Conservation (phyloP, 108 stramenopile species). For the Fragilariopsis cylindrus region DNA sequence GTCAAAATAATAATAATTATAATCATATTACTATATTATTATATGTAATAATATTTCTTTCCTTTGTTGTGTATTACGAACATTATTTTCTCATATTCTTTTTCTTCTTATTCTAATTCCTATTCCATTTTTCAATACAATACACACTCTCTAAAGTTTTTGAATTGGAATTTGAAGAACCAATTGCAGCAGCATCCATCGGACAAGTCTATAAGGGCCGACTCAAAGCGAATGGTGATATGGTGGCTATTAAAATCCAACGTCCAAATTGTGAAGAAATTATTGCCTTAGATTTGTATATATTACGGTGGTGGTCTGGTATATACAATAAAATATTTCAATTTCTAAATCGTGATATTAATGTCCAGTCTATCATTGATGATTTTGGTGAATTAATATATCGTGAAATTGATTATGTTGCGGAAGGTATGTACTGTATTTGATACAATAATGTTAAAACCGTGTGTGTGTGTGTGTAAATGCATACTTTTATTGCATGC, state of each 20-base stretch:
- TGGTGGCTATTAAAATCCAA: conserved; percentile 94
- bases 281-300: conserved; percentile 92
- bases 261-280: conserved; percentile 92
- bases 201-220: conserved; percentile 93
- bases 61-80: too few species aligned
- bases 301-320: conserved; percentile 93
- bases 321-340: conserved; percentile 75
- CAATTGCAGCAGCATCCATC: conserved; percentile 81
- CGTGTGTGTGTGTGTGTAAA: background rate
- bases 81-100: background rate
- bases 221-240: conserved; percentile 82
- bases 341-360: conserved; percentile 82
- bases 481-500: background rate
- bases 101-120: conserved; percentile 37
- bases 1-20: too few species aligned
- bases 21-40: too few species aligned
- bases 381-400: conserved; percentile 95
- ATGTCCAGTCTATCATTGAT: conserved; percentile 91
- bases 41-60: too few species aligned
- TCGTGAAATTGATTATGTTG: conserved; percentile 95
- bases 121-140: too few species aligned
- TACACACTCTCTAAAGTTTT: conserved; percentile 46
- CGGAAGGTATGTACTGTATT: conserved; percentile 48
- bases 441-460: background rate
- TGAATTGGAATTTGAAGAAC: conserved; percentile 85